These are phyloP conservation scores for Tremellales sp. DNA, from an alignment of 1,284 basidiomycete species.

Conservation along the genomic window DNA sequence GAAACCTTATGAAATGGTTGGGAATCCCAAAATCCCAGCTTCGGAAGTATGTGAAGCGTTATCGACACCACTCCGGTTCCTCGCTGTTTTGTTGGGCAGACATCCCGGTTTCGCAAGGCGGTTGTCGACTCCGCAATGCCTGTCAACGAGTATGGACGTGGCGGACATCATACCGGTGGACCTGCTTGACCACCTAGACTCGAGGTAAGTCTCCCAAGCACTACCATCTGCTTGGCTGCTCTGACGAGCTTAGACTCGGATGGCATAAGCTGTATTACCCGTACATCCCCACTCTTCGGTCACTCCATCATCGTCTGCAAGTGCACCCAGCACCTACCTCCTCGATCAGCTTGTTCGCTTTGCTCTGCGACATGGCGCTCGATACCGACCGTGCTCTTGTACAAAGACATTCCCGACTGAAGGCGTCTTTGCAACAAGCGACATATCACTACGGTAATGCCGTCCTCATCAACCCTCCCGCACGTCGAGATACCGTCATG, in stretches of 20 bases:
- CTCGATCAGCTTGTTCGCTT: neutral
- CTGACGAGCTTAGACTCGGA: neutral
- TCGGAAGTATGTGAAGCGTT: neutral
- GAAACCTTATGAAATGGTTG: neutral
- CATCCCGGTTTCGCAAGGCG: neutral
- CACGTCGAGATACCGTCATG: neutral
- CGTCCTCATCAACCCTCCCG: neutral
- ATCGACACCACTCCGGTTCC: neutral
- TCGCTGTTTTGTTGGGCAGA: neutral
- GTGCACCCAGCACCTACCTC: too few relatives aligned
- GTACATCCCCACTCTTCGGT: neutral
- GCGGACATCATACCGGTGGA: neutral
- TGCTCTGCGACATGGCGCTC: neutral
- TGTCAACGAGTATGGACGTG: neutral
- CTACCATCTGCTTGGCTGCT: neutral
- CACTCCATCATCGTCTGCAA: neutral
- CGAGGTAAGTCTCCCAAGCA: neutral
- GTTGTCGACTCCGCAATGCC: neutral
- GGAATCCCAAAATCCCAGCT: neutral
- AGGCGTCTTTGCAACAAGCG: neutral
- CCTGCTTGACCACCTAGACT: neutral
- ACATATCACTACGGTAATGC: neutral
- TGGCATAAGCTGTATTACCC: neutral
- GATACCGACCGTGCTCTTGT: neutral
- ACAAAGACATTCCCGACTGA: neutral